phyloP scores from a whole-genome alignment of 495 filamentous ascomycete genomes.

The Podospora tetraspora region DNA sequence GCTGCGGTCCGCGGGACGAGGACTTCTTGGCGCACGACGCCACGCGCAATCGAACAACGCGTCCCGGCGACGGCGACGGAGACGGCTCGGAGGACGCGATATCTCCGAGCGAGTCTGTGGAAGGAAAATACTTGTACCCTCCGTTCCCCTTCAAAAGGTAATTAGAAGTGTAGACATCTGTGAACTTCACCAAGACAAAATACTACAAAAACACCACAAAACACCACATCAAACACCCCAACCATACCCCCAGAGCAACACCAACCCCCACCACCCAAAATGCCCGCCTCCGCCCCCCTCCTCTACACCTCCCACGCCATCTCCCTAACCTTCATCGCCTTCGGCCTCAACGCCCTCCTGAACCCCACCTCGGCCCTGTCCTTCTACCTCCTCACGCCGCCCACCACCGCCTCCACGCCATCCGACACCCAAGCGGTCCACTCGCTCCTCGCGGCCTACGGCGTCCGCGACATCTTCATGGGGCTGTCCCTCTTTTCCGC shows the following conservation, averaged over 20 bases:
- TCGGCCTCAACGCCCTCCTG: slow-evolving; percentile 47
- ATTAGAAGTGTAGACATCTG: no score
- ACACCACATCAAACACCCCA: neutral
- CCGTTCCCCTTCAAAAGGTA: neutral
- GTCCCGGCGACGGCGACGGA: neutral
- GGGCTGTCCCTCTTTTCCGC: slow-evolving; percentile 42
- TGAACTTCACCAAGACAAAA: no score
- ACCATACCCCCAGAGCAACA: no score
- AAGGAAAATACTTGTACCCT: neutral
- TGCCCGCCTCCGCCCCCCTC: neutral
- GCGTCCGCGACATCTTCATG: slow-evolving; percentile 51
- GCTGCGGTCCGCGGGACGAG: no score
- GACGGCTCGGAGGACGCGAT: neutral
- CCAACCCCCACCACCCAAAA: no score
- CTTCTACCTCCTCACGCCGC: slow-evolving; percentile 42
- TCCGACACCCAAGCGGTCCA: slow-evolving; percentile 35
- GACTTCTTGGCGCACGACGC: neutral
- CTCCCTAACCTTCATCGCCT: slow-evolving; percentile 41
- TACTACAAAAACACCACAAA: neutral
- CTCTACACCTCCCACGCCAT: slow-evolving; percentile 28
- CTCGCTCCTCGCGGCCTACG: slow-evolving; percentile 45
- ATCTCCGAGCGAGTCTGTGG: neutral
- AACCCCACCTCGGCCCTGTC: slow-evolving; percentile 40
- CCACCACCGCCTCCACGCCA: slow-evolving; percentile 16
- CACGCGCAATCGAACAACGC: neutral